Percentiles rank a stretch among this genome's conserved stretches.
These are phyloP conservation scores for Aureobasidium musti DNA, from an alignment of 2,329 filamentous ascomycete genomes.

Conservation along the genomic window DNA sequence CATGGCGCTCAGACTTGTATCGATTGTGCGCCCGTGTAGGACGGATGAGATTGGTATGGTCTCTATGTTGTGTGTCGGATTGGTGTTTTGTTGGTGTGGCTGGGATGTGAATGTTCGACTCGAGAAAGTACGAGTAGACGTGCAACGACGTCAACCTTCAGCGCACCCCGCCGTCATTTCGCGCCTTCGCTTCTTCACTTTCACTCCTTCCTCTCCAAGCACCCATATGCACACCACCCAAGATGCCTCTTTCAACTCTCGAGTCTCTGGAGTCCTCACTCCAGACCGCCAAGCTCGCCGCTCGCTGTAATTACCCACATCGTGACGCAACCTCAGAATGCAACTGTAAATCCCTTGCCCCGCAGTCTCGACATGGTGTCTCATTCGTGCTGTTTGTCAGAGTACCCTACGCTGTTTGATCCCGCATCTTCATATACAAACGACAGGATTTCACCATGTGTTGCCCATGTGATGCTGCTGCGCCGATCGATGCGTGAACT, in stretches of 20 bases:
- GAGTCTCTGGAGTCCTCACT: neutral
- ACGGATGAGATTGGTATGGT: neutral
- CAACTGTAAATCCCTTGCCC: conserved; percentile 25
- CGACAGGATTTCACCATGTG: neutral
- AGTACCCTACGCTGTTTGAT: conserved; percentile 8
- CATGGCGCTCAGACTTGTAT: neutral
- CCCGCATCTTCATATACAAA: neutral
- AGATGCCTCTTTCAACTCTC: neutral
- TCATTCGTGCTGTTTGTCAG: conserved; percentile 20
- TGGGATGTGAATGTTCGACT: neutral
- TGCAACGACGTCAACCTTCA: conserved; percentile 12
- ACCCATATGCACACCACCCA: neutral
- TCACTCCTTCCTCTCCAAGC: neutral
- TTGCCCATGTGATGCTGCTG: conserved; percentile 16
- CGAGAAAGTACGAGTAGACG: neutral
- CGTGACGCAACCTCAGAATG: conserved; percentile 23
- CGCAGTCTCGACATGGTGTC: conserved; percentile 13
- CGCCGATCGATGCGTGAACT: neutral
- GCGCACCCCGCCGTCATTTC: neutral
- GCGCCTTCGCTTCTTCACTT: neutral
- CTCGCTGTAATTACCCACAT: conserved; percentile 6
- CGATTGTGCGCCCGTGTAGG: neutral
- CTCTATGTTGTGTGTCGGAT: neutral
- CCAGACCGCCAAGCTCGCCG: conserved; percentile 2
- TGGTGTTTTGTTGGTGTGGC: neutral